Base-by-base conservation (phyloP, 192 early-diverging fungal genomes). In the Backusella mclennaniae region DNA sequence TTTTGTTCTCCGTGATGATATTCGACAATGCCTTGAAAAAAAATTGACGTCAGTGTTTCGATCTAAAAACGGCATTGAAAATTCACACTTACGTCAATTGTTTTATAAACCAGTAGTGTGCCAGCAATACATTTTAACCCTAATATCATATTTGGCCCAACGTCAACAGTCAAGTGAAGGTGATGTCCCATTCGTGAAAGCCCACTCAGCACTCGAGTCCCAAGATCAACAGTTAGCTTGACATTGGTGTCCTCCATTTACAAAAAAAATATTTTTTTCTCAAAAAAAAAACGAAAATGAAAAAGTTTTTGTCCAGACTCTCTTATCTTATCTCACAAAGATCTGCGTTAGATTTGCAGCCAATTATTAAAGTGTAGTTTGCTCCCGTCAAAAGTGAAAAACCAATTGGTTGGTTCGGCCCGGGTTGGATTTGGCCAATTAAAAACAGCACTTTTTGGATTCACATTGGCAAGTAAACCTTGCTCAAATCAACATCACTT, bases 1-100 rank as follows among this genome's bases (percentile, higher is more conserved):
- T 56, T 29, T 63, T 63, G 23, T 9, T 63, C 56, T 26, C 56
- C 23, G 9, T 39, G 1, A 69, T 21, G 19, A 69, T 19, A 36
- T 41, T 69, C 68, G 36, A 69, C 9, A 69, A 69, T 21, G 36
- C 38, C 68, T 69, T 41, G 41, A 67, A 14, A 67, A 69, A 67
- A 14, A 67, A 67, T 69, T 69, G 68, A 69, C 68, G 68, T 69
- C 68, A 69, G 68, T 67, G 29, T 66, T 66, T 66, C 19, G 21
- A 31, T n/a, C 35, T 69, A 39, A 21, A 38, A 1, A 38, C 2
- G 7, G 38, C 12, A 69, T 9, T 39, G n/a, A 21, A 33, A n/a
- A 69, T 8, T 41, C 35, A 69, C 26, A 23, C 68, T 69, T 69
- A 69, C 68, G 68, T 69, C 68, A 69, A 69, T 69, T 41, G 68